These are phyloP conservation scores for Violaceomyces palustris DNA, from an alignment of 1,284 basidiomycete species.

Conservation along the genomic window DNA sequence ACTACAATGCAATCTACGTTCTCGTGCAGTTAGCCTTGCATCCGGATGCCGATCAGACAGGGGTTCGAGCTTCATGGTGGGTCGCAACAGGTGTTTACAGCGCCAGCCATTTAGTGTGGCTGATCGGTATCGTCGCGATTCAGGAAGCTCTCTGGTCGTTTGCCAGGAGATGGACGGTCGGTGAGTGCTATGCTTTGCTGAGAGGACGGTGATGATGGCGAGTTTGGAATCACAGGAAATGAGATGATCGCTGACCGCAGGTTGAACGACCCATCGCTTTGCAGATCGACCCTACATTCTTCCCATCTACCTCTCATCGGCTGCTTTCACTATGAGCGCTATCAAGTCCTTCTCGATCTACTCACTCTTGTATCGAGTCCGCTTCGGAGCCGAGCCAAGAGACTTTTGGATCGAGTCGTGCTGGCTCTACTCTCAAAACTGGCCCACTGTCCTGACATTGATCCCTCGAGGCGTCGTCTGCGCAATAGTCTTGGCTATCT, in stretches of 20 bases:
- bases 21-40: conserved; percentile 41
- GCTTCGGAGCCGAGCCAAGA: conserved; percentile 6
- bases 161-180: conserved; percentile 11
- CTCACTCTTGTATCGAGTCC: conserved; percentile 29
- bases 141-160: conserved; percentile 22
- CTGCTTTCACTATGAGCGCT: conserved; percentile 19
- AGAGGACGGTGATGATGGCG: too few species aligned
- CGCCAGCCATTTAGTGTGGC: conserved; percentile 15
- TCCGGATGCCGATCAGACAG: conserved; percentile 13
- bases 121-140: conserved; percentile 25
- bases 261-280: too few species aligned
- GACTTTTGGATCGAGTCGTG: conserved; percentile 27
- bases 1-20: conserved; percentile 47
- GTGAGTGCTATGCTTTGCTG: too few species aligned
- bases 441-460: conserved; percentile 34
- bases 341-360: conserved; percentile 30
- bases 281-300: conserved; percentile 19
- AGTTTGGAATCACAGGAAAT: too few species aligned
- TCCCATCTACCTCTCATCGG: conserved; percentile 29
- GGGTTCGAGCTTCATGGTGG: conserved; percentile 25
- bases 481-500: conserved; percentile 16
- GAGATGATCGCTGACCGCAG: not conserved
- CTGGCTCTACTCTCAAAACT: conserved; percentile 39
- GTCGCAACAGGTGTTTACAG: conserved; percentile 27
- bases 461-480: conserved; percentile 31